phyloP scores from a whole-genome alignment of 2,329 filamentous ascomycete species.

The Calcarisporium arbuscula region DNA sequence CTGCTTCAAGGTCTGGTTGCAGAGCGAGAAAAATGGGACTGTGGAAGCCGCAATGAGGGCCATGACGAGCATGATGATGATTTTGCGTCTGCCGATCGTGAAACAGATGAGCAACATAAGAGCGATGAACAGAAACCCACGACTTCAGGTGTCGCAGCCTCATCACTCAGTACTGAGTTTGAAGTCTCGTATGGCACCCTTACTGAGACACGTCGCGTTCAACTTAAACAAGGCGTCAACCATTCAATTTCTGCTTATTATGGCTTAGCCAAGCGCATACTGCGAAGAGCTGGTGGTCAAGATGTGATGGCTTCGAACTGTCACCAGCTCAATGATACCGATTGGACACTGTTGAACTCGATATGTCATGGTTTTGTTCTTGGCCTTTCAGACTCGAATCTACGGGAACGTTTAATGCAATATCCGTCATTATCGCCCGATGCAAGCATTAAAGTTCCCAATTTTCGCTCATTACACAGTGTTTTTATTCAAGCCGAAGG shows the following conservation, averaged over 20 bases:
- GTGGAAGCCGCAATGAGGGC: slow-evolving; percentile 37
- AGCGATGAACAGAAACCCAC: slow-evolving; percentile 17
- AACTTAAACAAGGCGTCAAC: slow-evolving; percentile 35
- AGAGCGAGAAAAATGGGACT: slow-evolving; percentile 68
- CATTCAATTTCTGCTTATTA: slow-evolving; percentile 42
- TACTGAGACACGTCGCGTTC: slow-evolving; percentile 15
- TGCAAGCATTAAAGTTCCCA: slow-evolving; percentile 16
- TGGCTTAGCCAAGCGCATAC: slow-evolving; percentile 38
- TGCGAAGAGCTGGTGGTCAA: slow-evolving; percentile 41
- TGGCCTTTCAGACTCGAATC: slow-evolving; percentile 41
- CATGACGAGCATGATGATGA: slow-evolving; percentile 28
- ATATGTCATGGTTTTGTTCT: slow-evolving; percentile 48
- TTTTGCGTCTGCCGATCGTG: slow-evolving; percentile 6
- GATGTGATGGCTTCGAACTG: slow-evolving; percentile 44
- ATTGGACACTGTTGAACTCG: slow-evolving; percentile 44
- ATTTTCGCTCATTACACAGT: slow-evolving; percentile 45
- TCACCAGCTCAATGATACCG: slow-evolving; percentile 32
- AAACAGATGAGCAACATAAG: slow-evolving; percentile 12
- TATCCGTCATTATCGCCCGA: slow-evolving; percentile 42
- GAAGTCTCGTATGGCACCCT: slow-evolving; percentile 13
- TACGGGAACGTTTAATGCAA: slow-evolving; percentile 37
- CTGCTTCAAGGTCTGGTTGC: slow-evolving; percentile 56
- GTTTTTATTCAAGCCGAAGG: slow-evolving; percentile 50
- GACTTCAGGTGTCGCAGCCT: slow-evolving; percentile 3
- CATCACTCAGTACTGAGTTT: slow-evolving; percentile 12